phyloP scores from a whole-genome alignment of 495 filamentous ascomycete species.

The Talaromyces ruber region DNA sequence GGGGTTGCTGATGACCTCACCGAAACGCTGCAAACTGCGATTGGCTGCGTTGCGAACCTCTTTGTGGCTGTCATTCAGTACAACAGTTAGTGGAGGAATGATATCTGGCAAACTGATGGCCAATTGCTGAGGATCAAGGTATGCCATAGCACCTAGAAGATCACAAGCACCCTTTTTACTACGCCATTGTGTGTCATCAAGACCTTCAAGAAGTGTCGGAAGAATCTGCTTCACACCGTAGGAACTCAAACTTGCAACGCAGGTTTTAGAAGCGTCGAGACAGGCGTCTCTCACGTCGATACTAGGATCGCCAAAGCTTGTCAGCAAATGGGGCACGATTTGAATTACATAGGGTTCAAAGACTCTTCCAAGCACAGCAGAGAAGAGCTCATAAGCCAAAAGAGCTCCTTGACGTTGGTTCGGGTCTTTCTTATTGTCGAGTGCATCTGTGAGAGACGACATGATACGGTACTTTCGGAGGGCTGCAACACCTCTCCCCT shows the following conservation, averaged over 20 bases:
- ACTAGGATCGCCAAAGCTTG: slow-evolving; percentile 80
- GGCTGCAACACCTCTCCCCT: slow-evolving; percentile 73
- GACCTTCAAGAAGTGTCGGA: slow-evolving; percentile 82
- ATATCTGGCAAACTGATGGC: slow-evolving; percentile 89
- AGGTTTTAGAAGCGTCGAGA: slow-evolving; percentile 86
- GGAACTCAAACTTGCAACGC: slow-evolving; percentile 86
- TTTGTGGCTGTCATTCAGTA: slow-evolving; percentile 96
- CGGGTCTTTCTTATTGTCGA: slow-evolving; percentile 86
- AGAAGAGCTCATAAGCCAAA: slow-evolving; percentile 83
- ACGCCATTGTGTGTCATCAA: slow-evolving; percentile 93
- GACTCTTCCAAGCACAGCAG: slow-evolving; percentile 71
- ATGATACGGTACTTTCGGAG: slow-evolving; percentile 81
- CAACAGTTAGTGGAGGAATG: slow-evolving; percentile 86
- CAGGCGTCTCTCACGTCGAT: slow-evolving; percentile 88
- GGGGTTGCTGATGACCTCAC: slow-evolving; percentile 95
- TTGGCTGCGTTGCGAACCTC: slow-evolving; percentile 89
- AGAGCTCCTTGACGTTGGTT: slow-evolving; percentile 84
- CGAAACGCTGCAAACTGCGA: slow-evolving; percentile 91
- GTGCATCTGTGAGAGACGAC: slow-evolving; percentile 62
- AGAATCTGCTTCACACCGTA: slow-evolving; percentile 93
- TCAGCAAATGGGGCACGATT: slow-evolving; percentile 82
- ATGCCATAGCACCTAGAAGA: slow-evolving; percentile 93
- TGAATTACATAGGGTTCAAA: slow-evolving; percentile 97
- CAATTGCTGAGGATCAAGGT: slow-evolving; percentile 89
- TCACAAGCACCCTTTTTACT: slow-evolving; percentile 98